Percentiles rank a stretch among this genome's conserved stretches.
These are phyloP conservation scores for Oryza australiensis DNA, from an alignment of 176 grass and related monocot species.

Conservation along the genomic window DNA sequence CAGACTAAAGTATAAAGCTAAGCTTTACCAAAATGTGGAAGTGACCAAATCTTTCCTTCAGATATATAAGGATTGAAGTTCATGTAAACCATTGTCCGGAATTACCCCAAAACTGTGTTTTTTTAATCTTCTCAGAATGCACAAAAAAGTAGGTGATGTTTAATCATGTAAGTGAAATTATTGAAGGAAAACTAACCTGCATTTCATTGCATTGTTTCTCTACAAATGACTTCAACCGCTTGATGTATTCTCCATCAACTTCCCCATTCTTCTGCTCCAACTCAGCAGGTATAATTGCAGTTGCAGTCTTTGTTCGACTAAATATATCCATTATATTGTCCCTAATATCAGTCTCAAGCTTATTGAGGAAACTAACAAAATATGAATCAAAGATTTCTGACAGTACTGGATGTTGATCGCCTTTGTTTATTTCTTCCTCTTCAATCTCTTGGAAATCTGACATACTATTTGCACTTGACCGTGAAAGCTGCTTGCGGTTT, in stretches of 20 bases:
- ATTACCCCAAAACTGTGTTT: background rate
- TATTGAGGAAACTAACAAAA: constrained; percentile 64
- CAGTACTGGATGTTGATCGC: constrained; percentile 70
- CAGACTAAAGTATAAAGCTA: background rate
- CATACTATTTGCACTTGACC: constrained; percentile 83
- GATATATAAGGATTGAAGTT: constrained; percentile 31
- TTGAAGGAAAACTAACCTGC: constrained; percentile 60
- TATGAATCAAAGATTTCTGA: constrained; percentile 75
- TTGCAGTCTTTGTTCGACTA: constrained; percentile 77
- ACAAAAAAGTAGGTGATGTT: background rate
- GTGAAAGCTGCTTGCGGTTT: constrained; percentile 62
- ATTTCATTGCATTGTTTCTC: constrained; percentile 98
- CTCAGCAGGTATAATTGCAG: constrained; percentile 71
- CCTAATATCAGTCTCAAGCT: constrained; percentile 89
- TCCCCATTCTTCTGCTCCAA: constrained; percentile 89
- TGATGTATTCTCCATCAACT: constrained; percentile 80
- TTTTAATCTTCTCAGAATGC: background rate
- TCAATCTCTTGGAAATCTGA: constrained; percentile 74
- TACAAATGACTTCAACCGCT: constrained; percentile 82
- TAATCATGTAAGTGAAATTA: background rate
- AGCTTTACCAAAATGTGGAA: constrained; percentile 22
- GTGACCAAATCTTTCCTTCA: constrained; percentile 46
- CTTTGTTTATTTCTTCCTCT: constrained; percentile 62
- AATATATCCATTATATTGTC: constrained; percentile 77
- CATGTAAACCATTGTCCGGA: constrained; percentile 16